Base-by-base conservation (phyloP, 768 basidiomycete genomes). In the Dacryopinax primogenitus region DNA sequence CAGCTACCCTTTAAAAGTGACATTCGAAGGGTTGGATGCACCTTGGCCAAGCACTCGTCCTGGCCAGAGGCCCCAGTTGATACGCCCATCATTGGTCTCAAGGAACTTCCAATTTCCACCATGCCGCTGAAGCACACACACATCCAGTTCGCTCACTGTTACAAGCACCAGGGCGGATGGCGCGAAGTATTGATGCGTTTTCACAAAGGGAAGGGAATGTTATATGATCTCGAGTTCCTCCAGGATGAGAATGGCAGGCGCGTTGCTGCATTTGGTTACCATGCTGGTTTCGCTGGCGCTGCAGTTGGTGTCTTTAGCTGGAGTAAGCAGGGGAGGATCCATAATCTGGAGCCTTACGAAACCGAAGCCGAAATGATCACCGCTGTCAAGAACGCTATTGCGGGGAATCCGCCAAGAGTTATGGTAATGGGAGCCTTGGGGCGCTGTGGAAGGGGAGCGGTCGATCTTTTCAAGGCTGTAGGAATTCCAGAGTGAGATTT, bases 91-190 rank as follows among this genome's bases (percentile, higher is more conserved):
- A 86, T 97, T 70, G 96, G 96, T 3, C 81, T 99, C 74, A 99
- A 99, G 79, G 96, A 98, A 73, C 84, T 98, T n/a, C 85, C 88
- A 26, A 83, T 78, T 64, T 94, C 92, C 41, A 80, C 83, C 51
- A 85, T 85, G 34, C 88, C 95, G 23, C 78, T 99, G 18, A 85
- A 83, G 7, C 96, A 99, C 76, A 92, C 90, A 1, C 96, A 99
- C 76, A 92, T 99, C 72, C 92, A 96, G 71, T 99, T 98, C 71
- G 94, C 93, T 2, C 96, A 98, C 74, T 96, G 94, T 76, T 98
- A 90, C 83, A 99, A 99, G 77, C 78, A 83, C 44, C 96, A 99
- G 74, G 91, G 81, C 1, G 96, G 96, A 23, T 99, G 96, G 95
- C 80, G 84, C 9, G 79, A 84, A 45, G 83, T 97, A 33, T 84